Conservation (phyloP, 2,329 filamentous ascomycete genomes). For the Fusarium longipes region DNA sequence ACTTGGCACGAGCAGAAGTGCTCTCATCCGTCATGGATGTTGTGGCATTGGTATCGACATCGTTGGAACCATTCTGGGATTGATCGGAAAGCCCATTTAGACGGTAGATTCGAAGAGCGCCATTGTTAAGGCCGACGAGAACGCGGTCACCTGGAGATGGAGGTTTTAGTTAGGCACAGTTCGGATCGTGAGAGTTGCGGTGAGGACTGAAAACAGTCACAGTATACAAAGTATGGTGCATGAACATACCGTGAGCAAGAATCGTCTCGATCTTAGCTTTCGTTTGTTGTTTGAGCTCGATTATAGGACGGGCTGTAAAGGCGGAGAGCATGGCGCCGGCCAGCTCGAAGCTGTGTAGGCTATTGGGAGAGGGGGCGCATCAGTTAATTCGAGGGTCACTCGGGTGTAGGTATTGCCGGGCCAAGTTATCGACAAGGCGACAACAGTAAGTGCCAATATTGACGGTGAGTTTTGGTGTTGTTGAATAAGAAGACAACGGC, state of each 20-base stretch:
- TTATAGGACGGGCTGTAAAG: constrained; percentile 94
- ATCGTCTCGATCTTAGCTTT: constrained; percentile 98
- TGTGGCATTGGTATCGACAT: constrained; percentile 45
- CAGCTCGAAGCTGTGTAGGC: constrained; percentile 54
- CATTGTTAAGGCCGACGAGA: constrained; percentile 90
- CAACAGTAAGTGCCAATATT: not conserved
- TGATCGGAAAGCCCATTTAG: constrained; percentile 73
- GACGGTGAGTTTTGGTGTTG: constrained; percentile 9
- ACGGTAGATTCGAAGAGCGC: constrained; percentile 88
- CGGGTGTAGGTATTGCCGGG: not conserved
- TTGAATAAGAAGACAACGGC: constrained; percentile 6
- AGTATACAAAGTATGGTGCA: not conserved
- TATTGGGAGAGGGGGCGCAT: constrained; percentile 49
- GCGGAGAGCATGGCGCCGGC: constrained; percentile 86
- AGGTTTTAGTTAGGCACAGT: constrained; percentile 18
- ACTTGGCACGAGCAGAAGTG: constrained; percentile 46
- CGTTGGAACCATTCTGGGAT: constrained; percentile 51
- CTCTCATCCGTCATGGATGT: constrained; percentile 48
- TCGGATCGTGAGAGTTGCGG: not conserved
- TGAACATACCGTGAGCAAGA: constrained; percentile 80
- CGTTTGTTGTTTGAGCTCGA: constrained; percentile 95
- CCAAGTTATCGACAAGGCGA: not conserved
- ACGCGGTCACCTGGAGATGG: constrained; percentile 79
- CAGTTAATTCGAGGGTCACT: constrained; percentile 32
- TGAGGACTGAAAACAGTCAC: not conserved